phyloP scores from a whole-genome alignment of 2,329 filamentous ascomycete species.

The Penicillium sp. region DNA sequence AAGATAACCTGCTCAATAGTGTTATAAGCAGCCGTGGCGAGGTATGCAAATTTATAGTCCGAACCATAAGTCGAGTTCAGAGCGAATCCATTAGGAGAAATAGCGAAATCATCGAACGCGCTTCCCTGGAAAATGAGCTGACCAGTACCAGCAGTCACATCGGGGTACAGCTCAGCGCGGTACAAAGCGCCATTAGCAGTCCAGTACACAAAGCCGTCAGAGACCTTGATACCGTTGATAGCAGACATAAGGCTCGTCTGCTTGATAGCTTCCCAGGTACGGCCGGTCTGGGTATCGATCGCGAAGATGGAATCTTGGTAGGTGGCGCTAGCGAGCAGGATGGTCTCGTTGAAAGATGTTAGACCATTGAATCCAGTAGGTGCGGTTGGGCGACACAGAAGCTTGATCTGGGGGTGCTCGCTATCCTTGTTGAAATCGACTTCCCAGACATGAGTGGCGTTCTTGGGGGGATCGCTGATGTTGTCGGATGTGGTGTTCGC shows the following conservation, averaged over 20 bases:
- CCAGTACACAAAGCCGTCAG: neutral
- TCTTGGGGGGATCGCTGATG: neutral
- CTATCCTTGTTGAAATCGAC: neutral
- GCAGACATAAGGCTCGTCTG: neutral
- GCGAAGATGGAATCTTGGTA: neutral
- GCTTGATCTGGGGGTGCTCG: neutral
- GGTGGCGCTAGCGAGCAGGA: neutral
- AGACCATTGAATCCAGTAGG: neutral
- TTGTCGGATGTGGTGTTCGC: neutral
- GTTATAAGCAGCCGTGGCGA: neutral
- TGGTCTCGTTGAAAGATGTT: neutral
- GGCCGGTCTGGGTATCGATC: neutral
- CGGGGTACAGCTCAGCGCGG: neutral
- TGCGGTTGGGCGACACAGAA: neutral
- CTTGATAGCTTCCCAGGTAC: neutral
- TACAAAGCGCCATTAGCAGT: neutral
- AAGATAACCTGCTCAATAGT: conserved; percentile 6
- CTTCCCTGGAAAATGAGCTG: neutral
- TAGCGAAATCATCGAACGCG: neutral
- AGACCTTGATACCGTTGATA: neutral
- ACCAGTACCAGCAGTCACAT: neutral
- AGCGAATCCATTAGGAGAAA: neutral
- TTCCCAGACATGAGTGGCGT: neutral
- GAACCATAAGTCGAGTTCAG: neutral
- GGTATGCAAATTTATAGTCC: neutral